Evolutionary conservation across 2,329 filamentous ascomycete species (phyloP).

Genomic region (Hypoxylon sp.): DNA sequence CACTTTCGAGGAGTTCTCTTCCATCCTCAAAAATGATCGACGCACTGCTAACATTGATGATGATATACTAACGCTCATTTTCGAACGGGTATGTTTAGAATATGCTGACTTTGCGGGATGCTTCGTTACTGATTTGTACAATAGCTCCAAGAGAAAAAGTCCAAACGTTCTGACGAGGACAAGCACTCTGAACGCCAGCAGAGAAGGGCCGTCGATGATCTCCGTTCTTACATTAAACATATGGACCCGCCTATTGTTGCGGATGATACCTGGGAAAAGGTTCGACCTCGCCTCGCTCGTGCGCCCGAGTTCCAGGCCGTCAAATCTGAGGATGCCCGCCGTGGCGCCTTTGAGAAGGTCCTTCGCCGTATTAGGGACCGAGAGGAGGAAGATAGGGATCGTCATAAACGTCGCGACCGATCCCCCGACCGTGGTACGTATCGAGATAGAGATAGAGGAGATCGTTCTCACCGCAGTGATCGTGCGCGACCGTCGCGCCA

Average conservation of each 20-base stretch:
- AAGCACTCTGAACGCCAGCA: slow-evolving; percentile 88
- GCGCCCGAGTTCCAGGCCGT: slow-evolving; percentile 88
- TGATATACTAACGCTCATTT: slow-evolving; percentile 84
- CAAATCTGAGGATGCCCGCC: slow-evolving; percentile 84
- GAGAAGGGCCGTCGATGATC: slow-evolving; percentile 84
- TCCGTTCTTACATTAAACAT: slow-evolving; percentile 90
- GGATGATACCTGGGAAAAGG: slow-evolving; percentile 89
- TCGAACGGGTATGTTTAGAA: slow-evolving; percentile 75
- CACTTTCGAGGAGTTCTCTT: slow-evolving; percentile 88
- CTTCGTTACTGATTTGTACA: slow-evolving; percentile 46
- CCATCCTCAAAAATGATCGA: slow-evolving; percentile 85
- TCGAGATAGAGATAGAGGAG: slow-evolving; percentile 72
- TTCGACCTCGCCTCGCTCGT: slow-evolving; percentile 83
- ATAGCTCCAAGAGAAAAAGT: slow-evolving; percentile 86
- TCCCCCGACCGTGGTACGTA: slow-evolving; percentile 68
- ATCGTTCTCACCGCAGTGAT: slow-evolving; percentile 72
- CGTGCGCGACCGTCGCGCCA: slow-evolving; percentile 71
- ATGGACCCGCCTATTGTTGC: slow-evolving; percentile 85
- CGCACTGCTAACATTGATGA: slow-evolving; percentile 89
- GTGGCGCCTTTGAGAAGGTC: slow-evolving; percentile 90
- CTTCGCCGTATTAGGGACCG: slow-evolving; percentile 92
- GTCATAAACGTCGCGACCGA: slow-evolving; percentile 71
- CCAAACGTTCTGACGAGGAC: slow-evolving; percentile 82
- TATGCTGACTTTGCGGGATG: background rate
- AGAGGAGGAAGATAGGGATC: slow-evolving; percentile 85